These are phyloP conservation scores for Cladosporium sp. DNA, from an alignment of 2,329 filamentous ascomycete genomes.

Conservation along the genomic window DNA sequence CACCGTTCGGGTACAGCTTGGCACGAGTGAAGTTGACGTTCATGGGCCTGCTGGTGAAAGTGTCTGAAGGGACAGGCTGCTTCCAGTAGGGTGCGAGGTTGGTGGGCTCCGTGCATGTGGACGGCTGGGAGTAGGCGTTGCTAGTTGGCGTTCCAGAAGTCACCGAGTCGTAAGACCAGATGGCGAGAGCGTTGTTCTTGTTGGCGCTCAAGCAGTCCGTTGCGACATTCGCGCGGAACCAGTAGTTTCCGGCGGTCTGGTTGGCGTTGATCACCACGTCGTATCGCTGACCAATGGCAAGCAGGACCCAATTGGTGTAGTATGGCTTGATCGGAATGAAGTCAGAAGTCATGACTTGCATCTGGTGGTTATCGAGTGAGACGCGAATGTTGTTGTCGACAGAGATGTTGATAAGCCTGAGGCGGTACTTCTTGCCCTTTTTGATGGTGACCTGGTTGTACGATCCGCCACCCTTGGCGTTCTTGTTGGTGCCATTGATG, in stretches of 20 bases:
- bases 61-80: conserved; percentile 31
- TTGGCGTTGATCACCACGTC: conserved; percentile 38
- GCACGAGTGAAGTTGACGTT: conserved; percentile 25
- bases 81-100: conserved; percentile 27
- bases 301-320: conserved; percentile 27
- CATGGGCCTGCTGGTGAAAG: conserved; percentile 21
- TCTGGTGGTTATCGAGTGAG: conserved; percentile 32
- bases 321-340: conserved; percentile 35
- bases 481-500: conserved; percentile 37
- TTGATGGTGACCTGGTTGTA: conserved; percentile 30
- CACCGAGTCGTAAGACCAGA: conserved; percentile 29
- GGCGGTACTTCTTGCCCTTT: conserved; percentile 38
- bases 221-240: conserved; percentile 32
- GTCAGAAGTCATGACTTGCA: conserved; percentile 35
- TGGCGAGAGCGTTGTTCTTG: conserved; percentile 27
- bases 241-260: conserved; percentile 30
- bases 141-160: conserved; percentile 7
- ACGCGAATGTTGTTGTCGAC: conserved; percentile 42
- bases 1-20: conserved; percentile 30
- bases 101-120: conserved; percentile 19
- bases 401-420: conserved; percentile 45
- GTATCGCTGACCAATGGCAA: conserved; percentile 40
- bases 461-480: conserved; percentile 29
- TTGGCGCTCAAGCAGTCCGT: conserved; percentile 32
- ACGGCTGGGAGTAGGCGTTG: conserved; percentile 18